Conservation (phyloP, 2,329 filamentous ascomycete genomes). For the Cytospora schulzeri region DNA sequence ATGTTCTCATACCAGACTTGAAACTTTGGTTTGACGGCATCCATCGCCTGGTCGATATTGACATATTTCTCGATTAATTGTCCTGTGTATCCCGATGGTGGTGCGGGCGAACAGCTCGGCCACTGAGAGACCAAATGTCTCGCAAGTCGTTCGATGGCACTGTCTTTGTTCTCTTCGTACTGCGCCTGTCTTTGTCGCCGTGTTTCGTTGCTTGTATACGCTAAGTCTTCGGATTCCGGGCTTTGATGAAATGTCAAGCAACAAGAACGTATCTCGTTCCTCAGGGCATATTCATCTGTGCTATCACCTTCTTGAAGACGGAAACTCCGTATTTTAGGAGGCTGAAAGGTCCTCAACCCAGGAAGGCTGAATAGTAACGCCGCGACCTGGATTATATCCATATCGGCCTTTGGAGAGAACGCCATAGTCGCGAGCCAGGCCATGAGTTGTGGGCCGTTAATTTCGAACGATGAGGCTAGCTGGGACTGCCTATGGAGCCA, state of each 20-base stretch:
- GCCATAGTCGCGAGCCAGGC: constrained; percentile 32
- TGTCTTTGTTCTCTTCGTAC: background rate
- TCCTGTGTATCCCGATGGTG: background rate
- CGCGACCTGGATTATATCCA: constrained; percentile 25
- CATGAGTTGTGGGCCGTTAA: constrained; percentile 19
- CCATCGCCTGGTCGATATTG: constrained; percentile 27
- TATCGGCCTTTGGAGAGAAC: constrained; percentile 18
- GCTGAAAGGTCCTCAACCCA: background rate
- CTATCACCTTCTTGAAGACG: background rate
- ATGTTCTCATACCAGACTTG: constrained; percentile 35
- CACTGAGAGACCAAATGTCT: background rate
- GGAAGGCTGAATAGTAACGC: constrained; percentile 23
- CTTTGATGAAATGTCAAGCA: background rate
- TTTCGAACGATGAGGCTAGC: background rate
- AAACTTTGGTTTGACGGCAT: constrained; percentile 23
- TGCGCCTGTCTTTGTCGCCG: background rate
- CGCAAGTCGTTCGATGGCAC: background rate
- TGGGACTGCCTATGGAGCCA: constrained; percentile 19
- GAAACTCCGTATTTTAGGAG: background rate
- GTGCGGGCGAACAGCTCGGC: background rate
- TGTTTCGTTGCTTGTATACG: too few relatives aligned
- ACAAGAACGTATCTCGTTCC: background rate
- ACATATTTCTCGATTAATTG: constrained; percentile 24
- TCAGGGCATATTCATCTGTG: background rate
- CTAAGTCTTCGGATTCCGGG: background rate